Evolutionary conservation across 139 green algal genomes (phyloP).

Genomic region (Micractinium sp.): DNA sequence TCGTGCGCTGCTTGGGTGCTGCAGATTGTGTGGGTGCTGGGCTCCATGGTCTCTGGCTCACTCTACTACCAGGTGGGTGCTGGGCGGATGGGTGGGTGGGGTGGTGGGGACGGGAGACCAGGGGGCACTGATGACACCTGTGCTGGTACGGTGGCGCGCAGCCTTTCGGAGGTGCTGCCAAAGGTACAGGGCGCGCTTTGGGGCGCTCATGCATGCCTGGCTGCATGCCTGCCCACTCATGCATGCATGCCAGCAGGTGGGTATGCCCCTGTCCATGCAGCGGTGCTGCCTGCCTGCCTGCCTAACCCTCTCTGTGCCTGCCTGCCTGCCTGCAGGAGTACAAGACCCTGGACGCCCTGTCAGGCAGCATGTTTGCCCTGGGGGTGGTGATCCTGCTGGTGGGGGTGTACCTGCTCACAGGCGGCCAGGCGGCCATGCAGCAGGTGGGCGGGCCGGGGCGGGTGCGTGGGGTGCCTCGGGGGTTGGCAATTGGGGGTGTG

Average conservation of each 20-base stretch:
- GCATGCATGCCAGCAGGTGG: too few relatives aligned
- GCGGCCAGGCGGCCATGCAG: background rate
- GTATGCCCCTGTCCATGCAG: background rate
- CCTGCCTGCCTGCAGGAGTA: slow-evolving; percentile 65
- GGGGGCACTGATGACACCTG: too few relatives aligned
- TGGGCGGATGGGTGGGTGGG: too few relatives aligned
- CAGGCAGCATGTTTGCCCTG: slow-evolving; percentile 76
- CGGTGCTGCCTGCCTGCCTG: background rate
- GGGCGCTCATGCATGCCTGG: background rate
- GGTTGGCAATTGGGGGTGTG: too few relatives aligned
- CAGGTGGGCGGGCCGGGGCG: slow-evolving; percentile 5
- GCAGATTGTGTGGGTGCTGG: slow-evolving; percentile 88
- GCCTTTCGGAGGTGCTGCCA: background rate
- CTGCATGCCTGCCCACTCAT: background rate
- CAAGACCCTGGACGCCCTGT: slow-evolving; percentile 56
- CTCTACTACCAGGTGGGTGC: slow-evolving; percentile 72
- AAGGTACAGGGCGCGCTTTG: background rate
- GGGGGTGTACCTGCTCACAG: slow-evolving; percentile 42
- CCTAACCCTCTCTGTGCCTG: background rate
- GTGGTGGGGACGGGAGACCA: too few relatives aligned
- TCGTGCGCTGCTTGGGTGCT: background rate
- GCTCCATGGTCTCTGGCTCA: slow-evolving; percentile 79
- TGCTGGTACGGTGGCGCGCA: too few relatives aligned
- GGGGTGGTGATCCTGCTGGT: slow-evolving; percentile 60
- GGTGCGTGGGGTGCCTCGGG: too few relatives aligned